phyloP scores from a whole-genome alignment of 495 filamentous ascomycete species.

The Penicillium herquei region DNA sequence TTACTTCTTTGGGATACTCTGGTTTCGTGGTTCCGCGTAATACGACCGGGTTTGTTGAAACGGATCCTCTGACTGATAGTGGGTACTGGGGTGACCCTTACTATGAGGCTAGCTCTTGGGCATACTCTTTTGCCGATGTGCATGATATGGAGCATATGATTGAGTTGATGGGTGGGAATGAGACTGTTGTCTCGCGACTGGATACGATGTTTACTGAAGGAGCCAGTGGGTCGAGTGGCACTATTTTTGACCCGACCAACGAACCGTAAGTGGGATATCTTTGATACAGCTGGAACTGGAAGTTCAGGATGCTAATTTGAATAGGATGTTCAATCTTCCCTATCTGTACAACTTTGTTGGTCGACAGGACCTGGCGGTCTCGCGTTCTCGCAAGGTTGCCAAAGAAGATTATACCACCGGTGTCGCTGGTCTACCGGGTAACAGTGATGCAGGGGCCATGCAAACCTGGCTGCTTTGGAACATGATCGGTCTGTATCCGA shows the following conservation, averaged over 20 bases:
- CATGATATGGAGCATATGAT: slow-evolving; percentile 66
- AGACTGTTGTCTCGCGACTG: slow-evolving; percentile 30
- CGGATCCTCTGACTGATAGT: slow-evolving; percentile 50
- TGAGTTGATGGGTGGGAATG: slow-evolving; percentile 52
- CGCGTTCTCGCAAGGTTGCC: slow-evolving; percentile 34
- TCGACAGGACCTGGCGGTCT: slow-evolving; percentile 53
- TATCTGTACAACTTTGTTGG: slow-evolving; percentile 71
- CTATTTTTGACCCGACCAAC: slow-evolving; percentile 66
- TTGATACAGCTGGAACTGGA: background rate
- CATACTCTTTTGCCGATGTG: slow-evolving; percentile 66
- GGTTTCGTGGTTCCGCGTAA: slow-evolving; percentile 66
- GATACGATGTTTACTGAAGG: slow-evolving; percentile 49
- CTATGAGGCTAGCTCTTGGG: slow-evolving; percentile 67
- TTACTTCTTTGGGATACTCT: slow-evolving; percentile 52
- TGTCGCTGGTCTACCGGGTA: slow-evolving; percentile 50
- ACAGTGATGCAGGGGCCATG: slow-evolving; percentile 60
- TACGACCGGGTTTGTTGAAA: slow-evolving; percentile 53
- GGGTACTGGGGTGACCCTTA: slow-evolving; percentile 64
- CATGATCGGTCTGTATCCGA: slow-evolving; percentile 59
- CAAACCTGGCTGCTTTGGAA: slow-evolving; percentile 61
- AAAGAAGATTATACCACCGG: slow-evolving; percentile 39
- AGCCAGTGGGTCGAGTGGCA: slow-evolving; percentile 50
- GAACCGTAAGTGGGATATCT: slow-evolving; percentile 48
- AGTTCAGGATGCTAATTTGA: slow-evolving; percentile 1
- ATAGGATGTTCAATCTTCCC: slow-evolving; percentile 59